Percentiles rank a stretch among this genome's conserved stretches.
These are phyloP conservation scores for Raffaelea arxii DNA, from an alignment of 2,329 filamentous ascomycete genomes.

Conservation along the genomic window DNA sequence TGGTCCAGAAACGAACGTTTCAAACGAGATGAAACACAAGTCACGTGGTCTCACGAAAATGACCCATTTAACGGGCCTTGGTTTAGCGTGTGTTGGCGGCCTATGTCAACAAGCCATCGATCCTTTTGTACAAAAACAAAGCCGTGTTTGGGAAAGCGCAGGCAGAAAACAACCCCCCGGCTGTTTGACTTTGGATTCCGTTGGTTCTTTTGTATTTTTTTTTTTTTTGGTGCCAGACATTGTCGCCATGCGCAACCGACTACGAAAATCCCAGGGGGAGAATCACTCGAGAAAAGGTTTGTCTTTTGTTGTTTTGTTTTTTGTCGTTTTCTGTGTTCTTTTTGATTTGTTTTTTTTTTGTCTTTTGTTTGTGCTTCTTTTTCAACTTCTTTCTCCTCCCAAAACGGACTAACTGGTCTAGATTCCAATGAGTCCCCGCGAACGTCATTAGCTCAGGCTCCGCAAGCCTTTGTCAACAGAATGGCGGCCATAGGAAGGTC, in stretches of 20 bases:
- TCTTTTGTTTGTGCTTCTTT: background rate
- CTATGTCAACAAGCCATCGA: no score
- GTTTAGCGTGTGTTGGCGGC: no score
- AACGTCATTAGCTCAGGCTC: constrained; percentile 26
- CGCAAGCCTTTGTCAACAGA: constrained; percentile 29
- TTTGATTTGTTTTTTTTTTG: background rate
- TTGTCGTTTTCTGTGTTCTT: background rate
- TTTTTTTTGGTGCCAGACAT: no score
- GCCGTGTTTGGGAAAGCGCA: no score
- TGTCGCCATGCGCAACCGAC: constrained; percentile 12
- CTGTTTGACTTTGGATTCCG: no score
- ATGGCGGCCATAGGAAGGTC: constrained; percentile 20
- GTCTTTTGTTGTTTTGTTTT: background rate
- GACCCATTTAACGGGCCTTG: no score
- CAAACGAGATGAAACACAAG: no score
- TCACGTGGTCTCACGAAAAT: no score
- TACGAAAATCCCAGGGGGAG: constrained; percentile 6
- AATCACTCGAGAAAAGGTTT: background rate
- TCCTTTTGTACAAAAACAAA: no score
- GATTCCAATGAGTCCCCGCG: constrained; percentile 16
- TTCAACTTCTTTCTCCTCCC: background rate
- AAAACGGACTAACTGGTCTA: constrained; percentile 6
- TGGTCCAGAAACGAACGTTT: no score
- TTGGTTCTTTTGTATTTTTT: no score
- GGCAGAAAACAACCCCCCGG: no score